Conservation (phyloP, 345 rosid genomes). For the Eucalyptus camaldulensis region DNA sequence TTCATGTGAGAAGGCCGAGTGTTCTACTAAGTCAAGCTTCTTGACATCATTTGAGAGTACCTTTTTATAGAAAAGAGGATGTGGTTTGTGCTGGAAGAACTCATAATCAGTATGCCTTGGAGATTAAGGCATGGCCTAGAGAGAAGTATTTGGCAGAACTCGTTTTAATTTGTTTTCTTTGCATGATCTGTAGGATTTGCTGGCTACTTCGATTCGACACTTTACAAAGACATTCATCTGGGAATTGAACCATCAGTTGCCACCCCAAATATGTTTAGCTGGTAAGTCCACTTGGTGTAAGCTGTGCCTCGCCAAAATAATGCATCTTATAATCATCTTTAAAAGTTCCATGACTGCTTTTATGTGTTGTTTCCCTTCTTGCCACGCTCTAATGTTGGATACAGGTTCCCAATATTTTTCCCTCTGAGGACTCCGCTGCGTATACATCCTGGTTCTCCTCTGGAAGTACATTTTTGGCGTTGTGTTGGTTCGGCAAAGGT, state of each 20-base stretch:
- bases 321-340: background rate
- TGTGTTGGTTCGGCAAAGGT: constrained; percentile 81
- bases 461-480: constrained; percentile 95
- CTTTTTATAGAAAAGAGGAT: background rate
- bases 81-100: background rate
- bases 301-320: background rate
- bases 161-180: background rate
- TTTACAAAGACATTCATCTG: constrained; percentile 94
- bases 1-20: background rate
- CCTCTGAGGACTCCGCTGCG: constrained; percentile 77
- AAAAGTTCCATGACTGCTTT: background rate
- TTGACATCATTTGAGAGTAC: background rate
- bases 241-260: constrained; percentile 88
- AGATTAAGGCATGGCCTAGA: background rate
- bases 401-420: constrained; percentile 94
- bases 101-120: background rate
- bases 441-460: constrained; percentile 36
- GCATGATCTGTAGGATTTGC: constrained; percentile 59
- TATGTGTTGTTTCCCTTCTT: background rate
- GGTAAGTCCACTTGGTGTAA: constrained; percentile 25
- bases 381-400: background rate
- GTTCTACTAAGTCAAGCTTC: background rate
- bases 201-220: constrained; percentile 81
- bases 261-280: constrained; percentile 99
- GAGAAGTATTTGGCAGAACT: background rate